phyloP scores from a whole-genome alignment of 225 moss, liverwort and hornwort species.

The Neckera pumila region DNA sequence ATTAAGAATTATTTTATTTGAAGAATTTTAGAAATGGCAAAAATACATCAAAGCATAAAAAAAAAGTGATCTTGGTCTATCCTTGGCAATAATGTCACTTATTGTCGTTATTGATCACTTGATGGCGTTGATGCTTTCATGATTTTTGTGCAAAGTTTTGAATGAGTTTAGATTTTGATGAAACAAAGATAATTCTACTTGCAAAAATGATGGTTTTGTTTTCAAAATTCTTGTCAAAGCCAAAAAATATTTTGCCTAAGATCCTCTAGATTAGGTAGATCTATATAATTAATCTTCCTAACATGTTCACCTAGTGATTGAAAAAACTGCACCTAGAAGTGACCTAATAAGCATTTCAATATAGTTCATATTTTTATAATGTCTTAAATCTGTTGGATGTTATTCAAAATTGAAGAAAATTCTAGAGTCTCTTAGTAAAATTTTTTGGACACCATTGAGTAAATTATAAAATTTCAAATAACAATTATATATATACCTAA shows the following conservation, averaged over 20 bases:
- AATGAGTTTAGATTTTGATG: too few relatives aligned
- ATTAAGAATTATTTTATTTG: not conserved
- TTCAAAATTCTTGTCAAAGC: too few relatives aligned
- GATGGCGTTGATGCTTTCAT: too few relatives aligned
- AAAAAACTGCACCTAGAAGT: not conserved
- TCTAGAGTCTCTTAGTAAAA: not conserved
- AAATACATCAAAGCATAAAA: not conserved
- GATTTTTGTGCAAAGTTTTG: not conserved
- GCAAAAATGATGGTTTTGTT: not conserved
- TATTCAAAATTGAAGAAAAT: accelerated
- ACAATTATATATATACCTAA: not conserved
- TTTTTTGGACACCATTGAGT: not conserved
- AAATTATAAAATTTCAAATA: not conserved
- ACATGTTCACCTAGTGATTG: not conserved
- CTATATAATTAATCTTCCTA: not conserved
- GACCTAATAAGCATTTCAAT: not conserved
- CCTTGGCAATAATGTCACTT: not conserved
- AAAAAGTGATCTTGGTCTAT: not conserved
- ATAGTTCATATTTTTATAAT: not conserved
- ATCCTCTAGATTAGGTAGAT: not conserved
- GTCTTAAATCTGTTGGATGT: not conserved
- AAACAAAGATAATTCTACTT: not conserved
- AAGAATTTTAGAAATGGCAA: not conserved
- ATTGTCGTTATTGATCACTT: not conserved
- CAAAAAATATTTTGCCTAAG: not conserved